Evolutionary conservation across 805 yeast genomes (phyloP).

Genomic region (Kockiozyma suomiensis): DNA sequence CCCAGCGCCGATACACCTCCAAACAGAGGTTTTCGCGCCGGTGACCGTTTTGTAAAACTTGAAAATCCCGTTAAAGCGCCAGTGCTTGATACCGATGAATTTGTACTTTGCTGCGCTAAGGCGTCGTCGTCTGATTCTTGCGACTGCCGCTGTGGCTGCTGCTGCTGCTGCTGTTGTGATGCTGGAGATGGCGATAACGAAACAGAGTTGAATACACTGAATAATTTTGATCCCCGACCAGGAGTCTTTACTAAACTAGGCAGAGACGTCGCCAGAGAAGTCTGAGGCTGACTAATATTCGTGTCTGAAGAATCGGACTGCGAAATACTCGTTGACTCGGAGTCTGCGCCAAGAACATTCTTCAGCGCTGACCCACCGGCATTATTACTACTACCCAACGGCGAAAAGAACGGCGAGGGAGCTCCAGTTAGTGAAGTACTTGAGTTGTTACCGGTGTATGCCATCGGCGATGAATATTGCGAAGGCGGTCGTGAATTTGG

Average conservation of each 20-base stretch:
- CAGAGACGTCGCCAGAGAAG: not conserved
- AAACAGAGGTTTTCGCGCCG: constrained; percentile 16
- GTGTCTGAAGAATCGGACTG: not conserved
- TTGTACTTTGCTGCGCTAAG: constrained; percentile 5
- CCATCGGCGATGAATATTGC: constrained; percentile 2
- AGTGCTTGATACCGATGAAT: constrained; percentile 10
- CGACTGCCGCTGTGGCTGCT: not conserved
- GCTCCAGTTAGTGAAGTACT: not conserved
- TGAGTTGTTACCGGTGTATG: not conserved
- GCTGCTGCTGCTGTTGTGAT: not conserved
- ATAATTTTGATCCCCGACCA: constrained; percentile 13
- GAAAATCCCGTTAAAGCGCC: constrained; percentile 12
- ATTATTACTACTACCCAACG: not conserved
- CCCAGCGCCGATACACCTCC: constrained; percentile 25
- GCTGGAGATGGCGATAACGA: not conserved
- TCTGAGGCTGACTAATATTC: not conserved
- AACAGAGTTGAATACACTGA: constrained; percentile 13
- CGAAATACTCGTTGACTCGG: not conserved
- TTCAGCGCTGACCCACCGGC: not conserved
- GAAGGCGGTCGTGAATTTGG: constrained; percentile 1
- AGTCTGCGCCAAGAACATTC: not conserved
- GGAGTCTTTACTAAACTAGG: not conserved
- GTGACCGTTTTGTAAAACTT: constrained; percentile 19
- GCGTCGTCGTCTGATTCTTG: not conserved
- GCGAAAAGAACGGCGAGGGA: not conserved